A percentile compares a stretch with the other conserved stretches of the same genome.
These are phyloP conservation scores for Arthrobotrys sphaeroides DNA, from an alignment of 2,329 filamentous ascomycete species.

Conservation along the genomic window DNA sequence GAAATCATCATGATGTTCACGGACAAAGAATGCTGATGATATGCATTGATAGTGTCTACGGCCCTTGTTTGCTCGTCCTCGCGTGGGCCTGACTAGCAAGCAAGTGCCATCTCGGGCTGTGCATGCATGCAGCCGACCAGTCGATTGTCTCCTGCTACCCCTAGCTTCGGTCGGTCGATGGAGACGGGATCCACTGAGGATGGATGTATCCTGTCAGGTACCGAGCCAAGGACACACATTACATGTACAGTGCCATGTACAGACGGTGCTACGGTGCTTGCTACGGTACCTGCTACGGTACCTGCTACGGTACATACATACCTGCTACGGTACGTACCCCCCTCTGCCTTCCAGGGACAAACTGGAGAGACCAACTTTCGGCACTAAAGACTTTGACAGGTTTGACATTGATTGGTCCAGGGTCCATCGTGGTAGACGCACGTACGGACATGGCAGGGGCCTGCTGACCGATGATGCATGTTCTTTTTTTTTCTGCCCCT, in stretches of 20 bases:
- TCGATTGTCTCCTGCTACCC: slow-evolving; percentile 7
- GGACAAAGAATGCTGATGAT: neutral
- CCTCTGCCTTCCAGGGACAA: too few species aligned
- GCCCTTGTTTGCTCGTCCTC: slow-evolving; percentile 1
- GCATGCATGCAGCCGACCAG: slow-evolving; percentile 3
- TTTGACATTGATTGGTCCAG: slow-evolving; percentile 31
- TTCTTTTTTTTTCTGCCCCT: slow-evolving; percentile 6
- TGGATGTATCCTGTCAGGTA: slow-evolving; percentile 42
- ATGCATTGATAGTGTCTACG: too few species aligned
- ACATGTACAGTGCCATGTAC: neutral
- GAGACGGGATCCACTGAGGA: neutral
- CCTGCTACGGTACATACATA: too few species aligned
- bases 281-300: too few species aligned
- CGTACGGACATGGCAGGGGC: neutral
- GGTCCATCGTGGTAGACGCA: slow-evolving; percentile 25
- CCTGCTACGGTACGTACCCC: too few species aligned
- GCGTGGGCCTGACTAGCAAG: slow-evolving; percentile 13
- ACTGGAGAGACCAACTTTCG: too few species aligned
- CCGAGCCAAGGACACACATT: slow-evolving; percentile 27
- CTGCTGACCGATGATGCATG: neutral
- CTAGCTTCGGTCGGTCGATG: slow-evolving; percentile 9
- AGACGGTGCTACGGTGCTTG: too few species aligned
- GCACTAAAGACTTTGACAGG: slow-evolving; percentile 28
- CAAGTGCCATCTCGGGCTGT: slow-evolving; percentile 12
- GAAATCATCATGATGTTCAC: neutral